Conservation (phyloP, 2,329 filamentous ascomycete species). For the Allantophomopsis lycopodina region DNA sequence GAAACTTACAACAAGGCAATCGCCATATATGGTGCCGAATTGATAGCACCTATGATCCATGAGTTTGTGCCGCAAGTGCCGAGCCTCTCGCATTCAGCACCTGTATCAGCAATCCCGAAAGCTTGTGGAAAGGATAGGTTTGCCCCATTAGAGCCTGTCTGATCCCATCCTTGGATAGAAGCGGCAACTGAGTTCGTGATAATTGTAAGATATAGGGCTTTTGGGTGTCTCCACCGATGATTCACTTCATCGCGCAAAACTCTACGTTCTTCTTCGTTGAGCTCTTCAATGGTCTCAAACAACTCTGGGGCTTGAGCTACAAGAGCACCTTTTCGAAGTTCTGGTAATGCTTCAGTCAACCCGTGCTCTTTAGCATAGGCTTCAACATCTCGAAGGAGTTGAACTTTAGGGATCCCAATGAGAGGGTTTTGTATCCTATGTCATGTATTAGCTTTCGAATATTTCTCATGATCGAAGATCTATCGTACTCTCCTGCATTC, state of each 20-base stretch:
- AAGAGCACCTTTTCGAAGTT: slow-evolving; percentile 19
- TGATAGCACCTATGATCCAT: slow-evolving; percentile 48
- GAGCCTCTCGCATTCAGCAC: background rate
- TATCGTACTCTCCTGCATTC: too few species aligned
- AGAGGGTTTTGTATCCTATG: slow-evolving; percentile 39
- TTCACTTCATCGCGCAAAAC: slow-evolving; percentile 36
- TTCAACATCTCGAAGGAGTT: slow-evolving; percentile 38
- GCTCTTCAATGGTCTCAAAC: slow-evolving; percentile 8
- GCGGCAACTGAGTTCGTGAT: slow-evolving; percentile 53
- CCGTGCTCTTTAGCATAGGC: slow-evolving; percentile 43
- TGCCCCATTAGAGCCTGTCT: slow-evolving; percentile 25
- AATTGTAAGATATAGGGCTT: slow-evolving; percentile 51
- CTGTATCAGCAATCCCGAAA: slow-evolving; percentile 17
- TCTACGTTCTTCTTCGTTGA: slow-evolving; percentile 18
- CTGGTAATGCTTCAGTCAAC: slow-evolving; percentile 24
- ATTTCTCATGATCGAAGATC: too few species aligned
- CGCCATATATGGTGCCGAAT: slow-evolving; percentile 35
- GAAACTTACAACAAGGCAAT: slow-evolving; percentile 22
- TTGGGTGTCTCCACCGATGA: slow-evolving; percentile 54
- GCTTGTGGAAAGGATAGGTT: slow-evolving; percentile 23
- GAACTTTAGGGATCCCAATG: slow-evolving; percentile 33
- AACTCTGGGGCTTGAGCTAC: slow-evolving; percentile 20
- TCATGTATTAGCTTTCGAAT: too few species aligned
- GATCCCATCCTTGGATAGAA: slow-evolving; percentile 45
- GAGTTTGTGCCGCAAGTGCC: slow-evolving; percentile 1